Evolutionary conservation across 2,329 filamentous ascomycete genomes (phyloP).

Genomic region (Daldinia sp.): DNA sequence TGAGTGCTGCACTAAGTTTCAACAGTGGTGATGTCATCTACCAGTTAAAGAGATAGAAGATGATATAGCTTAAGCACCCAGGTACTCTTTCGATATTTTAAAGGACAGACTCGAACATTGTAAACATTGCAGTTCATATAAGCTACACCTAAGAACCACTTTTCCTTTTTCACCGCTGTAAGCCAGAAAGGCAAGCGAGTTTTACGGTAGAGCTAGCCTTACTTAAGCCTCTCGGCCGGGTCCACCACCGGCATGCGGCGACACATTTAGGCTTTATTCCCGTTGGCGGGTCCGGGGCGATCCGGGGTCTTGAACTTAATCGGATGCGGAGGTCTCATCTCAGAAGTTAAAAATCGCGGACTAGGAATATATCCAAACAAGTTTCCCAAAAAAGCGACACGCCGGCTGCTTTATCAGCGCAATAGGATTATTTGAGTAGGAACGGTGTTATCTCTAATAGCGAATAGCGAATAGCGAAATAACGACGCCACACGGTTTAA

Average conservation of each 20-base stretch:
- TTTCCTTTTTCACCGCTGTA: not conserved
- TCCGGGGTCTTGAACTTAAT: constrained; percentile 3
- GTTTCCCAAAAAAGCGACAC: not conserved
- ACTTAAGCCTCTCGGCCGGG: constrained; percentile 7
- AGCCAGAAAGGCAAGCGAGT: not conserved
- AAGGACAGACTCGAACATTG: not conserved
- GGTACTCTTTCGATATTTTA: not conserved
- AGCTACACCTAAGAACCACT: not conserved
- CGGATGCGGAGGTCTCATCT: constrained; percentile 9
- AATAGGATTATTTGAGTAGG: too few relatives aligned
- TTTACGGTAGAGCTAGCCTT: not conserved
- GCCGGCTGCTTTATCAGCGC: not conserved
- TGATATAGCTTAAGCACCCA: not conserved
- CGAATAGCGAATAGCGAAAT: not conserved
- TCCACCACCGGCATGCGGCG: not conserved
- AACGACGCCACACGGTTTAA: too few relatives aligned
- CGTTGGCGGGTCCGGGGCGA: constrained; percentile 3
- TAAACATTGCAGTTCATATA: not conserved
- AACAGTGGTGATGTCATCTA: too few relatives aligned
- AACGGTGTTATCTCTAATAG: not conserved
- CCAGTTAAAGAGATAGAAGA: too few relatives aligned
- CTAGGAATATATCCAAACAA: not conserved
- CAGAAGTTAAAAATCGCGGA: constrained; percentile 8
- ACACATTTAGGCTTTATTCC: constrained; percentile 12
- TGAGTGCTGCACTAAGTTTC: too few relatives aligned